Percentiles rank a stretch among this genome's conserved stretches.
phyloP scores from a whole-genome alignment of 1,284 basidiomycete species.

The Mycena citricolor region DNA sequence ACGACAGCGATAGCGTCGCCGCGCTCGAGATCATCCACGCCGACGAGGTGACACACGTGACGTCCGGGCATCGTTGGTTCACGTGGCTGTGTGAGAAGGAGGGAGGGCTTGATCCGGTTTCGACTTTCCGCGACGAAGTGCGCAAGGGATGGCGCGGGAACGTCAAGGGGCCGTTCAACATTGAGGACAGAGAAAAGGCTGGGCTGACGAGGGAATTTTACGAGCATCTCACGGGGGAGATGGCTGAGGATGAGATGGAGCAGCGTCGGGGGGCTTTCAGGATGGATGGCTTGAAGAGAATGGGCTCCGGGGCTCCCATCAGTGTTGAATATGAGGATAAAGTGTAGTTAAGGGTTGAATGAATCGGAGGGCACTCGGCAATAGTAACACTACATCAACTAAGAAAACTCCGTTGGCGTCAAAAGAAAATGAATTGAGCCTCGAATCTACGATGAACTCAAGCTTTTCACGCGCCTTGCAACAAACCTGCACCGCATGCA shows the following conservation, averaged over 20 bases:
- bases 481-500: too few species aligned
- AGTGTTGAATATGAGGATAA: too few species aligned
- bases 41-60: constrained; percentile 85
- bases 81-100: constrained; percentile 72
- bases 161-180: constrained; percentile 86
- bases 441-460: too few species aligned
- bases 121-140: constrained; percentile 76
- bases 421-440: too few species aligned
- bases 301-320: too few species aligned
- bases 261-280: constrained; percentile 12
- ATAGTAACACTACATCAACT: too few species aligned
- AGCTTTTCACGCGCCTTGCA: too few species aligned
- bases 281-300: constrained; percentile 6
- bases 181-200: constrained; percentile 71
- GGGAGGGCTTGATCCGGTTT: constrained; percentile 62
- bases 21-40: constrained; percentile 78
- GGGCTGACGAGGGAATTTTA: constrained; percentile 74
- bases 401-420: too few species aligned
- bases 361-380: too few species aligned
- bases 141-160: constrained; percentile 74
- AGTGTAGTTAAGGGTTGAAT: too few species aligned
- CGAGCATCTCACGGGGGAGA: constrained; percentile 68
- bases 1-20: constrained; percentile 70
- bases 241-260: constrained; percentile 31
- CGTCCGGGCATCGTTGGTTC: constrained; percentile 84